Evolutionary conservation across 1,284 basidiomycete genomes (phyloP).

Genomic region (Meripilus lineatus): DNA sequence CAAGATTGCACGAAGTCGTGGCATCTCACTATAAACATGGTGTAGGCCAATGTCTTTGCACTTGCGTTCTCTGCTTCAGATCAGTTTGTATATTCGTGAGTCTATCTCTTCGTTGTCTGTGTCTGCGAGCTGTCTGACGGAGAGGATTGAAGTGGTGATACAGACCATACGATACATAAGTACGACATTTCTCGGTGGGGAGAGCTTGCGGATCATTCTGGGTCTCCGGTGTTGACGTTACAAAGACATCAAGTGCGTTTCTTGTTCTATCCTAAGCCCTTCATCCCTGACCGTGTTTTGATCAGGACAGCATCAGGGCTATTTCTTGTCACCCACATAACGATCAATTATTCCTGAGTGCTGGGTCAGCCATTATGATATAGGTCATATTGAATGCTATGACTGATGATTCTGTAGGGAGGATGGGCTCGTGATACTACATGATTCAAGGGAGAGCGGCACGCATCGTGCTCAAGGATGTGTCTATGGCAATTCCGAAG

Average conservation of each 20-base stretch:
- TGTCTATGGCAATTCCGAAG: constrained; percentile 47
- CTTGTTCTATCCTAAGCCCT: constrained; percentile 7
- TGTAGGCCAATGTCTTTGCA: constrained; percentile 64
- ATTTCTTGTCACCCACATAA: constrained; percentile 58
- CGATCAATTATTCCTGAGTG: constrained; percentile 64
- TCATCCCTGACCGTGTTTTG: constrained; percentile 11
- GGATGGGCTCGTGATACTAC: constrained; percentile 59
- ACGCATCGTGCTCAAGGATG: constrained; percentile 40
- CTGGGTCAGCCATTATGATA: constrained; percentile 41
- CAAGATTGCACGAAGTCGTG: neutral
- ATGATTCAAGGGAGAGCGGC: constrained; percentile 43
- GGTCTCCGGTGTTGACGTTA: constrained; percentile 15
- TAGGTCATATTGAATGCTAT: no score
- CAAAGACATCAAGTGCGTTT: constrained; percentile 17
- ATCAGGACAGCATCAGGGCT: constrained; percentile 57
- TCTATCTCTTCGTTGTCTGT: constrained; percentile 12
- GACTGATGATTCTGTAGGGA: constrained; percentile 38
- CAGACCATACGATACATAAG: constrained; percentile 49
- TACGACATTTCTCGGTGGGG: constrained; percentile 42
- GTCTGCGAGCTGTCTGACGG: constrained; percentile 7
- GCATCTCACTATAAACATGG: neutral
- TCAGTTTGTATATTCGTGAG: constrained; percentile 60
- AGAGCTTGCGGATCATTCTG: constrained; percentile 13
- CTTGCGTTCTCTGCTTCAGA: constrained; percentile 64
- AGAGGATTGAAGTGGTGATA: constrained; percentile 49